These are phyloP conservation scores for Mychonastes homosphaera DNA, from an alignment of 139 green algal species.

Conservation along the genomic window DNA sequence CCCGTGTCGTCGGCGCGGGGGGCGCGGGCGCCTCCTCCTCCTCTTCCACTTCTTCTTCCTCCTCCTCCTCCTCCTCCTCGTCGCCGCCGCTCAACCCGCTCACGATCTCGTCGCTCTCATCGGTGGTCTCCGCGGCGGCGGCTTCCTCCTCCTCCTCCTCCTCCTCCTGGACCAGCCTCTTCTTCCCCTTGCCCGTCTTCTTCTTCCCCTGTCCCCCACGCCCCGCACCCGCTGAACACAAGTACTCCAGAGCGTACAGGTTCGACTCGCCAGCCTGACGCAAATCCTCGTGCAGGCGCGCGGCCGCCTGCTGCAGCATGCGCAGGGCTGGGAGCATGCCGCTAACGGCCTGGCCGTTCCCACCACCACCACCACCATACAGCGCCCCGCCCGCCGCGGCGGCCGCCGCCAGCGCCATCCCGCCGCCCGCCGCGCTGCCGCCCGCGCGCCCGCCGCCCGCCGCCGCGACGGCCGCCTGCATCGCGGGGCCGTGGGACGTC, in stretches of 20 bases:
- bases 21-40: neutral
- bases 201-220: constrained; percentile 9
- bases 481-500: constrained; percentile 32
- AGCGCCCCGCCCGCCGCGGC: constrained; percentile 2
- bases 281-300: constrained; percentile 53
- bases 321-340: constrained; percentile 35
- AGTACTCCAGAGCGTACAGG: constrained; percentile 68
- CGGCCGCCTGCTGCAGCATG: constrained; percentile 50
- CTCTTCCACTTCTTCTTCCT: constrained; percentile 2
- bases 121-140: neutral
- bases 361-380: constrained; percentile 1
- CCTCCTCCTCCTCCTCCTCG: neutral
- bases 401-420: constrained; percentile 6
- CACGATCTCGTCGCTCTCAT: too few relatives aligned
- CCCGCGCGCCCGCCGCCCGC: constrained; percentile 7
- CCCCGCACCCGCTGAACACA: constrained; percentile 33
- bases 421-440: constrained; percentile 12
- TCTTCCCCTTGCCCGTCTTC: neutral
- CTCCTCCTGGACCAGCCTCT: neutral
- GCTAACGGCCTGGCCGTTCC: too few relatives aligned
- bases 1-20: neutral
- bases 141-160: constrained; percentile 4
- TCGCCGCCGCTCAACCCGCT: neutral
- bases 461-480: constrained; percentile 27
- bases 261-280: constrained; percentile 48